Evolutionary conservation across 208 protist species (phyloP), one percentile per base, ranked within the genome.

Genomic region (Leptomonas pyrrhocoris): DNA sequence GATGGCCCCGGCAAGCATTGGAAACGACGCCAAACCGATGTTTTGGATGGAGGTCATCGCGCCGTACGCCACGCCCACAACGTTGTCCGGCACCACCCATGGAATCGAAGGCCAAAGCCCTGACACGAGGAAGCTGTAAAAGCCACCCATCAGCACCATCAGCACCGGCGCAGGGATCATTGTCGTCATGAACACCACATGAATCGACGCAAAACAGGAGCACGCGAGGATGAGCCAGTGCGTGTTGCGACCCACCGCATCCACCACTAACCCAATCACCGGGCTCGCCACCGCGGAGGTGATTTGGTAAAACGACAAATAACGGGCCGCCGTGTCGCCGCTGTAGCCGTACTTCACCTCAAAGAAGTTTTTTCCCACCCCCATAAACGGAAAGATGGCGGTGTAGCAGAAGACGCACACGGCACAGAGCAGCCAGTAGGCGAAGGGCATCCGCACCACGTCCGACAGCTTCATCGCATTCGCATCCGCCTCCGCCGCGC

Each of bases 31-130:
- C n/a, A 95, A 68, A 16, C 90, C 90, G 54, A 90, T 86, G 64
- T 97, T 97, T 72, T 96, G 92, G 28, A 95, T 70, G 11, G 92
- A 83, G 9, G 93, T 98, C 93, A 98, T 98, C 49, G 89, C 73
- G 36, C 95, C 95, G 56, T 96, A 98, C 18, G 95, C 85, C 7
- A 96, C 77, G 16, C 89, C 92, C 11, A 95, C 79, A 23, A 90
- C 65, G 51, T 93, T 83, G 56, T 82, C 79, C 1, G 69, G 69
- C 12, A 98, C 86, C 5, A 80, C 80, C 76, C 78, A 92, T 6
- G 92, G 85, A 56, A 97, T 72, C 6, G 91, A 88, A 1, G 95
- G 93, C 90, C 95, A 98, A 48, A 98, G 77, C 27, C 86, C 84
- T 18, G 93, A 88, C 16, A 90, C 92, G 27, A 94, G 83, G 63